phyloP scores from a whole-genome alignment of 108 stramenopile species.

The Conticribra guillardii region DNA sequence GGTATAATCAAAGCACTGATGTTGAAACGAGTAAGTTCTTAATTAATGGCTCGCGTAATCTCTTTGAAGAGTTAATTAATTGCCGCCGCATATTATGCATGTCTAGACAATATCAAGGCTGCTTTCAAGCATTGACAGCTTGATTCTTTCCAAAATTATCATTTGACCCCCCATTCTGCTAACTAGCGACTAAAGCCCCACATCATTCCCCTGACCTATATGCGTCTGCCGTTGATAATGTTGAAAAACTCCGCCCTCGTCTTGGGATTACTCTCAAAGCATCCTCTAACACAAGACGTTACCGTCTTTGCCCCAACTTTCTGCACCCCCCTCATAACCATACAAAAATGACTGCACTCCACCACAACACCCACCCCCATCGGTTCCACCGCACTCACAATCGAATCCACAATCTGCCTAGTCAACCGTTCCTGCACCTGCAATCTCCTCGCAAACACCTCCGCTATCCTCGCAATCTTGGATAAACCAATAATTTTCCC shows the following conservation, averaged over 20 bases:
- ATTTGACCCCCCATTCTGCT: no score
- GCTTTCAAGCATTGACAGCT: no score
- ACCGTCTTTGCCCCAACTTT: conserved; percentile 90
- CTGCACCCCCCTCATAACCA: conserved; percentile 98
- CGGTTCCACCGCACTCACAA: conserved; percentile 90
- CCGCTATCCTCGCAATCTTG: conserved; percentile 96
- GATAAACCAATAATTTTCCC: conserved; percentile 91
- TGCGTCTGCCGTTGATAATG: conserved; percentile 81
- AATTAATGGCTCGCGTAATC: no score
- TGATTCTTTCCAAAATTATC: no score
- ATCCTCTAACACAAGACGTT: conserved; percentile 91
- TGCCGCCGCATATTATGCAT: no score
- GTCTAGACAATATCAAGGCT: no score
- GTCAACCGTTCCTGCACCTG: conserved; percentile 99
- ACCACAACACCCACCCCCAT: conserved; percentile 98
- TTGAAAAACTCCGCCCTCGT: conserved; percentile 96
- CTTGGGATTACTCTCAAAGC: conserved; percentile 88
- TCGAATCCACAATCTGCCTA: conserved; percentile 94
- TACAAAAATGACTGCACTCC: conserved; percentile 97
- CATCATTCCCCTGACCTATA: no score
- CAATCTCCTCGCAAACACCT: conserved; percentile 90
- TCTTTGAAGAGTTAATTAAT: no score
- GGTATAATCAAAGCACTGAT: no score
- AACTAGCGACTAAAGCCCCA: no score
- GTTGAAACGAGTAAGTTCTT: no score